phyloP scores from a whole-genome alignment of 352 stramenopile genomes.

The Phytophthora brassicae region DNA sequence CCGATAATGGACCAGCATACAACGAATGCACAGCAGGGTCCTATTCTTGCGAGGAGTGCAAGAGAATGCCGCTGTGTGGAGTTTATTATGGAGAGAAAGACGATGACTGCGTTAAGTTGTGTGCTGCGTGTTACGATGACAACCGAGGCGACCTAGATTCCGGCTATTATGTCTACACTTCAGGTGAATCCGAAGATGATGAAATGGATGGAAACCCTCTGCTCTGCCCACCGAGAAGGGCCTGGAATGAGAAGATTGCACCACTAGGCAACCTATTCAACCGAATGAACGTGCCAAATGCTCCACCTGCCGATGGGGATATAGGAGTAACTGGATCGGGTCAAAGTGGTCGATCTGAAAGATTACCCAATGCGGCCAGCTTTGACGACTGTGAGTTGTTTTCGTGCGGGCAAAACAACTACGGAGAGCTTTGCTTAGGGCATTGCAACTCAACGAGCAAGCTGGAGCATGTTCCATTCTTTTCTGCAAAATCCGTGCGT shows the following conservation, averaged over 20 bases:
- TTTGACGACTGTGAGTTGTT: conserved; percentile 89
- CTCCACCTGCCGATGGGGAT: neutral
- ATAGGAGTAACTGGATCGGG: neutral
- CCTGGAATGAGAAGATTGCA: conserved; percentile 54
- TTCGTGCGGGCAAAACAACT: conserved; percentile 90
- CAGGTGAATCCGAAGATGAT: conserved; percentile 35
- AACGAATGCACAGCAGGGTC: conserved; percentile 40
- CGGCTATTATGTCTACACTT: conserved; percentile 49
- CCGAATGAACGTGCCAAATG: conserved; percentile 30
- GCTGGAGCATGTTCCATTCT: conserved; percentile 83
- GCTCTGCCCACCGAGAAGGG: conserved; percentile 56
- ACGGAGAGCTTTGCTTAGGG: conserved; percentile 82
- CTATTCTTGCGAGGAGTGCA: conserved; percentile 72
- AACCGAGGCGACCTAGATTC: conserved; percentile 60
- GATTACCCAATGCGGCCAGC: conserved; percentile 20
- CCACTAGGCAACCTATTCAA: conserved; percentile 38
- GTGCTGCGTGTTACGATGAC: conserved; percentile 77
- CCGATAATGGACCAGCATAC: conserved; percentile 83
- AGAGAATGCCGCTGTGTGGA: conserved; percentile 36
- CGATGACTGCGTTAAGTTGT: conserved; percentile 63
- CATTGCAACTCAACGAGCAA: conserved; percentile 89
- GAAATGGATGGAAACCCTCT: conserved; percentile 34
- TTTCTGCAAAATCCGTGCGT: conserved; percentile 75
- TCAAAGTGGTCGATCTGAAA: conserved; percentile 9
- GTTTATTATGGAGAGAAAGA: conserved; percentile 67